Base-by-base conservation (phyloP, 306 rosid species). In the Trifolium dubium region DNA sequence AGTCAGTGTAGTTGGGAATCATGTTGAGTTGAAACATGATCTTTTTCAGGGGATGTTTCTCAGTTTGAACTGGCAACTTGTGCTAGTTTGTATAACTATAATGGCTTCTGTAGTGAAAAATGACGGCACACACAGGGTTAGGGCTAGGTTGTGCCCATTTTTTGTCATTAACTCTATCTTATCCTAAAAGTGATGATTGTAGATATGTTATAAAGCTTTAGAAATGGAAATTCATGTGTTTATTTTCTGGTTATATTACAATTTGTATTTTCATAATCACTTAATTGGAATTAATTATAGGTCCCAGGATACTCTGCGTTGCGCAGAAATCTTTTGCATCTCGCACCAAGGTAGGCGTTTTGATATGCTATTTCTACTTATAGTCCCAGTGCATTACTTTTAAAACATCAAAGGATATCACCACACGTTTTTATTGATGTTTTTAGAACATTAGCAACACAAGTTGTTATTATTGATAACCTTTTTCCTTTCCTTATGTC, bases 321-420 rank as follows among this genome's bases (percentile, higher is more conserved):
- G 86, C 91, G 98, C 17, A 71, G 53, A 53, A 84, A 86, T 78
- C 98, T 93, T 73, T 86, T 93, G 76, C 84, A 67, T 77, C 89
- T 93, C 71, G 85, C 96, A 23, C 93, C 97, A 14, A 88, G 87
- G 98, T 91, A 80, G 64, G 69, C 64, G 35, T 51, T 74, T 58
- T 76, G 49, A 44, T 14, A 10, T 53, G 53, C 30, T 64, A 41
- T 10, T 55, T 73, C 12, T 28, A 46, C 67, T 8, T 75, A 32
- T 69, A 10, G 46, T 70, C 51, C 13, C 5, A n/a, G 62, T 49
- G 58, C 75, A 23, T 61, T 39, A 75, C 35, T 34, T 63, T 51
- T 50, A 49, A 35, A 53, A 7, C 46, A 55, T 15, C 30, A 29
- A 60, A 71, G 67, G 61, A 53, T 64, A 17, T n/a, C 37, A 53